Evolutionary conservation across 768 basidiomycete species (phyloP), one percentile per base, ranked within the genome.

Genomic region (Pisolithus orientalis): DNA sequence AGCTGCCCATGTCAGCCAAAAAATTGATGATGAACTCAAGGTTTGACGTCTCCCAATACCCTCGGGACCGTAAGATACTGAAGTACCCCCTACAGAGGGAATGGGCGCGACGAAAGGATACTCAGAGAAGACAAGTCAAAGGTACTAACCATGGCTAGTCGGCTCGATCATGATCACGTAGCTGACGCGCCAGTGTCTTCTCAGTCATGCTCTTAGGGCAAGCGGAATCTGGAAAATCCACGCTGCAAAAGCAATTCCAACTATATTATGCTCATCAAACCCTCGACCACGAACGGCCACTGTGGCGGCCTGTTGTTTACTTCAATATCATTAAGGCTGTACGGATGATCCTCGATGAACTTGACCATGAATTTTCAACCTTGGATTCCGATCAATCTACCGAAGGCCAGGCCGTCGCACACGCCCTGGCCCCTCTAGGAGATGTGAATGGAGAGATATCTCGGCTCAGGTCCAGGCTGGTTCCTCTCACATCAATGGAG

Each of bases 221-320:
- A 62, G 86, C 87, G 53, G 87, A 87, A 65, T 82, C 82, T 47
- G 87, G 87, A 37, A 92, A 92, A 68, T 89, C 87, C 2, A 91
- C 90, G 2, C 75, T 91, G 11, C 86, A 85, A 62, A 90, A 90
- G 62, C 88, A 91, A 65, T 88, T 91, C 61, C 87, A 91, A 62
- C 75, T 90, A 1, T 85, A 83, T 68, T 89, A 90, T 60, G 83
- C 87, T 7, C 82, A 85, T 3, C 75, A 79, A 52, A 72, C 83
- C 0, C 78, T 91, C 34, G 85, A 90, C 42, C 70, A 75, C 47
- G 85, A 87, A 69, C 82, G 85, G 24, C 78, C 82, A 0, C 81
- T 80, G 4, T 92, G 90, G 90, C 78, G 81, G 17, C 82, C 86
- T 3, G 82, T 90, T 29, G 83, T 92, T 29, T 89, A 87, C 69